Conservation (phyloP, 345 rosid species). For the Gynandropsis gynandra region DNA sequence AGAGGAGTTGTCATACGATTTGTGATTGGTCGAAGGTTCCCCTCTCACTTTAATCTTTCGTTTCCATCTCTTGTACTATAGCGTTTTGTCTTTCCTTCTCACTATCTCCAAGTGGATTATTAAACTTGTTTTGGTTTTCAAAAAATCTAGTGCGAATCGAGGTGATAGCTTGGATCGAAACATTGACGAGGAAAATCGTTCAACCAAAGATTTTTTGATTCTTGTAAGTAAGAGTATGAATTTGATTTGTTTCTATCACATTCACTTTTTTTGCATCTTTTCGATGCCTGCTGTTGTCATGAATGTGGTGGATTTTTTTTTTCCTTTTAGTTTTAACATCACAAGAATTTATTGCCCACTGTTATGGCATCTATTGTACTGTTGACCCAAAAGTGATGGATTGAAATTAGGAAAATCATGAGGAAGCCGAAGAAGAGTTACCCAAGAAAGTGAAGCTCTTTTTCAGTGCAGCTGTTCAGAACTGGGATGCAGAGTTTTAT, state of each 20-base stretch:
- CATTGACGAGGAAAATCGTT: slow-evolving; percentile 61
- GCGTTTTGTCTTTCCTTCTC: not conserved
- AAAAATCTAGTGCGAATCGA: slow-evolving; percentile 64
- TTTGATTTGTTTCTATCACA: no score
- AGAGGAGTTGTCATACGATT: slow-evolving; percentile 86
- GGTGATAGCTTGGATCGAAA: slow-evolving; percentile 94
- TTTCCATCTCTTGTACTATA: not conserved
- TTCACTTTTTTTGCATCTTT: slow-evolving; percentile 1
- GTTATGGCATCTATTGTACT: slow-evolving; percentile 9
- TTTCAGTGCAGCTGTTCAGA: slow-evolving; percentile 79
- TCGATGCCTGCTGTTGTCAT: slow-evolving; percentile 4
- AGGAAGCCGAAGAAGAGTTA: slow-evolving; percentile 89
- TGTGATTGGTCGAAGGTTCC: slow-evolving; percentile 92
- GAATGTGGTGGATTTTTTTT: slow-evolving; percentile 3
- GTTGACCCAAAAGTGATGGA: not conserved
- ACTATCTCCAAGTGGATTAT: not conserved
- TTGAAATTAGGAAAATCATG: slow-evolving; percentile 70
- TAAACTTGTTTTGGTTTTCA: slow-evolving; percentile 8
- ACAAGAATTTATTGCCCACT: slow-evolving; percentile 1
- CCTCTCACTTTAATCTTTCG: slow-evolving; percentile 21
- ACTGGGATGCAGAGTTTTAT: slow-evolving; percentile 93
- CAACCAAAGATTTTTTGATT: slow-evolving; percentile 72
- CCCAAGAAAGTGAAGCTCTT: slow-evolving; percentile 81
- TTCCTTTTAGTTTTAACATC: not conserved
- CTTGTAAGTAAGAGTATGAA: slow-evolving; percentile 47